Conservation (phyloP, 768 basidiomycete species). For the Xerocomellus amylosporus region DNA sequence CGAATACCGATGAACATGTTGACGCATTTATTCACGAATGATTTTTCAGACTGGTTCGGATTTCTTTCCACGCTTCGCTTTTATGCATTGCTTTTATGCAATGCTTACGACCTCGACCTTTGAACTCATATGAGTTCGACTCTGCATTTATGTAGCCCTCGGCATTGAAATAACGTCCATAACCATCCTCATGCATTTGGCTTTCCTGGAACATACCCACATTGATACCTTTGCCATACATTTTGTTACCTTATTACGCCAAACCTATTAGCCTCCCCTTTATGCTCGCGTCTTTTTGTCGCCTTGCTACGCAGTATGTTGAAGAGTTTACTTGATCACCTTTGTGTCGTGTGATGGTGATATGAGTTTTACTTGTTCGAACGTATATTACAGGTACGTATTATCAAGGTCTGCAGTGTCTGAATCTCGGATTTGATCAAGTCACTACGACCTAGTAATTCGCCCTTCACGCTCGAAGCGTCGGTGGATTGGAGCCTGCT, state of each 20-base stretch:
- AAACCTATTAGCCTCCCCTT: neutral
- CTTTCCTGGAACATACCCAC: neutral
- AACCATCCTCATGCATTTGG: slow-evolving; percentile 1
- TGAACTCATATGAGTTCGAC: neutral
- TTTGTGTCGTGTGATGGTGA: neutral
- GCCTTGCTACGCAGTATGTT: neutral
- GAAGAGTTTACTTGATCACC: neutral
- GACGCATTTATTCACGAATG: neutral
- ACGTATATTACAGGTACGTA: too few species aligned
- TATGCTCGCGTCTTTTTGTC: slow-evolving; percentile 3
- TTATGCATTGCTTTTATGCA: neutral
- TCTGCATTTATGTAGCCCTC: neutral
- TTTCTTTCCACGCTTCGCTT: neutral
- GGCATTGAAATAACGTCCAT: slow-evolving; percentile 13
- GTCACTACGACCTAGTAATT: too few species aligned
- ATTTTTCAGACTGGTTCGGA: slow-evolving; percentile 4
- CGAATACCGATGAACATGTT: slow-evolving; percentile 36
- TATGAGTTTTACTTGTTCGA: too few species aligned
- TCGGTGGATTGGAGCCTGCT: too few species aligned
- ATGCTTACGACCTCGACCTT: neutral
- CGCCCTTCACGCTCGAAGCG: too few species aligned
- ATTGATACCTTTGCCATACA: slow-evolving; percentile 2
- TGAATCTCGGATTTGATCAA: too few species aligned
- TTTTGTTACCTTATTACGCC: slow-evolving; percentile 6
- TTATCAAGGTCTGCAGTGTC: too few species aligned